Evolutionary conservation across 2,329 filamentous ascomycete genomes (phyloP).

Genomic region (Fusarium armeniacum): DNA sequence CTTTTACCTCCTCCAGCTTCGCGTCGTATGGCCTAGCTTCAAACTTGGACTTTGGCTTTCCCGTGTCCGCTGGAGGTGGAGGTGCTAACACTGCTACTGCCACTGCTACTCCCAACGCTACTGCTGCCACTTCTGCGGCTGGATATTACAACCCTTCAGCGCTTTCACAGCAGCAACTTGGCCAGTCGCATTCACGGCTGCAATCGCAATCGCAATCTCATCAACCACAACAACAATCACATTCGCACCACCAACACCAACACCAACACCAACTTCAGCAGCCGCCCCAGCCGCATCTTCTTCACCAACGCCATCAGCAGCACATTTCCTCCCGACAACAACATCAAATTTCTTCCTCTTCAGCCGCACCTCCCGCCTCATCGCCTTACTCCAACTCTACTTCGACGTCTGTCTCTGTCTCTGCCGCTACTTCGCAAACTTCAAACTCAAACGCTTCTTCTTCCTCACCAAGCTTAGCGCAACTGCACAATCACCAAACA

Average conservation of each 20-base stretch:
- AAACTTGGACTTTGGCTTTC: constrained; percentile 50
- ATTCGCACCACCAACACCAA: not conserved
- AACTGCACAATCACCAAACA: constrained; percentile 36
- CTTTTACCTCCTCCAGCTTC: constrained; percentile 61
- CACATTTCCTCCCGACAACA: constrained; percentile 31
- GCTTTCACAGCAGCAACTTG: constrained; percentile 10
- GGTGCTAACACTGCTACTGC: constrained; percentile 32
- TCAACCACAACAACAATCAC: constrained; percentile 23
- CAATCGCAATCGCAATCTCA: constrained; percentile 21
- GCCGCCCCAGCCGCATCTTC: constrained; percentile 20
- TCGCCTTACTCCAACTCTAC: constrained; percentile 37
- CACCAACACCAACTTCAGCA: not conserved
- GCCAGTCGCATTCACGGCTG: constrained; percentile 31
- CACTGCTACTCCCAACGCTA: not conserved
- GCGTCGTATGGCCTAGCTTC: constrained; percentile 57
- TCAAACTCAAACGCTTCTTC: constrained; percentile 39
- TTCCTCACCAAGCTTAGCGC: constrained; percentile 37
- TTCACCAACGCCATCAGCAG: constrained; percentile 32
- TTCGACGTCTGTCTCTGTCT: not conserved
- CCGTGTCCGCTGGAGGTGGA: constrained; percentile 49
- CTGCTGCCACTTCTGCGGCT: not conserved
- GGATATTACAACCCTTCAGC: constrained; percentile 11
- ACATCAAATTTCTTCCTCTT: constrained; percentile 34
- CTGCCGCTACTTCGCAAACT: constrained; percentile 20
- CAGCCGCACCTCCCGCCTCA: constrained; percentile 32